Evolutionary conservation across 805 yeast species (phyloP).

Genomic region (Yarrowia sp.): DNA sequence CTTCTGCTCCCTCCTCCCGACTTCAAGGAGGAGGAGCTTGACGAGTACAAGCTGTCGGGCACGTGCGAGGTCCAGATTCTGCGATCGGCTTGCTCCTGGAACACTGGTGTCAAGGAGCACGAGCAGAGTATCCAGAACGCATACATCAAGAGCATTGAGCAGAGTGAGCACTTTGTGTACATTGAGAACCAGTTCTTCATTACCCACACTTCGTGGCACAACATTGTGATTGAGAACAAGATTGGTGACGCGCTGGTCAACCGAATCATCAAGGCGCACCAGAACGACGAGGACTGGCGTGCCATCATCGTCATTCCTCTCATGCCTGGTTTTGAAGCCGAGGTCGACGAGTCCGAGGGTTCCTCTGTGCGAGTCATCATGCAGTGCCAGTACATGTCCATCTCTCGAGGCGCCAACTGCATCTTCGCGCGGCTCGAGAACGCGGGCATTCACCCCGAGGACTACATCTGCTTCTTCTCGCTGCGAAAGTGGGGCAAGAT

Average conservation of each 20-base stretch:
- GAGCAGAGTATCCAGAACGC: conserved; percentile 94
- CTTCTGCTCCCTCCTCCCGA: conserved; percentile 90
- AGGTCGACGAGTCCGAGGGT: conserved; percentile 90
- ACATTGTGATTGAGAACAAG: conserved; percentile 75
- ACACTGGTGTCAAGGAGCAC: conserved; percentile 77
- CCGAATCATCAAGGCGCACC: conserved; percentile 84
- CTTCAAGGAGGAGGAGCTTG: conserved; percentile 67
- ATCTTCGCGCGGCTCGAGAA: conserved; percentile 78
- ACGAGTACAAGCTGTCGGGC: conserved; percentile 60
- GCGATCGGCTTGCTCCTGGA: conserved; percentile 91
- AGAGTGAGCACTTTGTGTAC: conserved; percentile 88
- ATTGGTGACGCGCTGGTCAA: conserved; percentile 98
- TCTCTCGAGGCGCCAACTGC: conserved; percentile 83
- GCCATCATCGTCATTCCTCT: conserved; percentile 90
- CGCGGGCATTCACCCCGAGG: conserved; percentile 80
- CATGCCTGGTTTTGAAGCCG: conserved; percentile 91
- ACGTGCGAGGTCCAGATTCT: conserved; percentile 89
- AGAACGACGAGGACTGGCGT: conserved; percentile 74
- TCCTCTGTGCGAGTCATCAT: conserved; percentile 92
- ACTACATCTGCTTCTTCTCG: conserved; percentile 88
- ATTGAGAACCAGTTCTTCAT: conserved; percentile 95
- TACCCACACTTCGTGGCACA: conserved; percentile 76
- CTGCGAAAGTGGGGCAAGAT: conserved; percentile 93
- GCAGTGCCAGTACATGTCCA: conserved; percentile 94
- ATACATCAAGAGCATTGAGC: conserved; percentile 82